Evolutionary conservation across 78 protist species (phyloP).

Genomic region (Dictyostelium brefeldianum): DNA sequence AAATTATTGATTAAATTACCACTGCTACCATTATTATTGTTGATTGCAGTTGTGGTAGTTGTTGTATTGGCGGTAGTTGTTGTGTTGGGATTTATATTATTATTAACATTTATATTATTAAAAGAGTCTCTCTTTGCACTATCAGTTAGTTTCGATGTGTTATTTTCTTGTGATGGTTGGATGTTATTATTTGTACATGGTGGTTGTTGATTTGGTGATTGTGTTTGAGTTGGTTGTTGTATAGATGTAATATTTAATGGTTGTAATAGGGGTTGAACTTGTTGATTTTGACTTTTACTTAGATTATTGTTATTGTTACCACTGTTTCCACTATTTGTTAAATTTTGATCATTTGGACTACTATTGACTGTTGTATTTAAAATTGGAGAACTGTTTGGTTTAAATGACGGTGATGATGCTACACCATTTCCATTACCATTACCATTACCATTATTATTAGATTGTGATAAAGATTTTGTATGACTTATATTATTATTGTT

Average conservation of each 20-base stretch:
- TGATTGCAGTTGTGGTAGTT: background rate
- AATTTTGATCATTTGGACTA: no score
- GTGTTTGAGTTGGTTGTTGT: background rate
- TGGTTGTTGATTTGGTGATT: background rate
- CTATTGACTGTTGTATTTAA: background rate
- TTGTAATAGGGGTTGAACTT: conserved; percentile 16
- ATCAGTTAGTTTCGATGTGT: background rate
- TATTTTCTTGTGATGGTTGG: conserved; percentile 4
- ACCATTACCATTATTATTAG: background rate
- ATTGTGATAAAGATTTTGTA: background rate
- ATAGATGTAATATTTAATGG: background rate
- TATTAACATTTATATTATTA: background rate
- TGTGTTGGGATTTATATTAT: background rate
- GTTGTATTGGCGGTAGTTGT: background rate
- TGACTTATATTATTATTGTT: conserved; percentile 2
- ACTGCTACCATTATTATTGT: background rate
- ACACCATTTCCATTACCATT: background rate
- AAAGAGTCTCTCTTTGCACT: background rate
- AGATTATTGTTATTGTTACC: background rate
- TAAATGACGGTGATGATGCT: background rate
- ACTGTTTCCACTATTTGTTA: background rate
- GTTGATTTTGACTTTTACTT: background rate
- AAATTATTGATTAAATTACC: background rate
- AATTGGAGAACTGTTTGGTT: conserved; percentile 19
- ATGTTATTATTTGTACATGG: background rate